Evolutionary conservation across 2,329 filamentous ascomycete species (phyloP), one percentile per base, ranked within the genome.

Genomic region (Alternaria brassicicola): DNA sequence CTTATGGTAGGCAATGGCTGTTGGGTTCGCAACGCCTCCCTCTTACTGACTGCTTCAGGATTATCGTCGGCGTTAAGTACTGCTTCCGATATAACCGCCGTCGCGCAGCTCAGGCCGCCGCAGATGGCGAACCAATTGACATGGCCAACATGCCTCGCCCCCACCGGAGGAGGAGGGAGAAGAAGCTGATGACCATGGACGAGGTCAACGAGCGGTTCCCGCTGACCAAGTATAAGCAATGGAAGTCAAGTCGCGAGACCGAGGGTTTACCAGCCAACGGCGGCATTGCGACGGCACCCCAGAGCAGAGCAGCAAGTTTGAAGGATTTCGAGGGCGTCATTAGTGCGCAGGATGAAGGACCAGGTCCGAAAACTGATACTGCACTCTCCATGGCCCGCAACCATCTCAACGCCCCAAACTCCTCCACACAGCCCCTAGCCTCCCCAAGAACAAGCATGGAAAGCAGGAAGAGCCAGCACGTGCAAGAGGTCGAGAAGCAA

Each of bases 111-210:
- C 81, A 92, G 71, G 88, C 92, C 69, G 81, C 85, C 79, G 81
- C 91, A 65, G 91, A 93, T 66, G 80, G 79, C 61, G 93, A 97
- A 63, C 91, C 90, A 15, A 96, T 99, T 72, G 93, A 93, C 62
- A 82, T 99, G 64, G 86, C 93, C 57, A 86, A 89, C 56, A 93
- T 98, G 85, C 91, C 92, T 57, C 82, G 92, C 59, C 89, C 92
- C 49, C 93, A 95, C 76, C 87, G 95, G 56, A 86, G 94, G 71
- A 87, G 94, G 65, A 88, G 93, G 59, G 95, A 99, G 79, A 99
- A 99, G 87, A 99, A 97, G 78, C 79, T 99, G 67, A 98, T 99
- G 95, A 91, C 91, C 2, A 97, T 98, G 88, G 95, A 99, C 62
- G 95, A 99, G 79, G 95, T 99, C 63, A 98, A 99, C 75, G 93